phyloP scores from a whole-genome alignment of 2,329 filamentous ascomycete genomes.

The Ophiostoma sp. region DNA sequence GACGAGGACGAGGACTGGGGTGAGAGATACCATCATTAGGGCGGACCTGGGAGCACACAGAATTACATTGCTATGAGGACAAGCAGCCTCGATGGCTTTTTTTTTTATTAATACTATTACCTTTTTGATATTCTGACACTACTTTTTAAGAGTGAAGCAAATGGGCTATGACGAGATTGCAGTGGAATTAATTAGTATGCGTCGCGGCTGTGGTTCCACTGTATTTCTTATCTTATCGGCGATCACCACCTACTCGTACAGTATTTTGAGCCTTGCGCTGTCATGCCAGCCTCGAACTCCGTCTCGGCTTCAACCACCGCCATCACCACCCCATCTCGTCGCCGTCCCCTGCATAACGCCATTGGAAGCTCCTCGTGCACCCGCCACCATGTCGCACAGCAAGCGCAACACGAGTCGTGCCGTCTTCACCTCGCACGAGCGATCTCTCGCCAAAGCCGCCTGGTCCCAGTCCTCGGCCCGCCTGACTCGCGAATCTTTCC shows the following conservation, averaged over 20 bases:
- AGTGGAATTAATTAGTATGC: not conserved
- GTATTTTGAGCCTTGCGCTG: not conserved
- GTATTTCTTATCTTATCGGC: slow-evolving; percentile 3
- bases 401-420: slow-evolving; percentile 89
- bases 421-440: slow-evolving; percentile 91
- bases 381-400: slow-evolving; percentile 33
- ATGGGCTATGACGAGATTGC: not conserved
- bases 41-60: too few species aligned
- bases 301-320: slow-evolving; percentile 20
- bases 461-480: slow-evolving; percentile 83
- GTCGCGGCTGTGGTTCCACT: not conserved
- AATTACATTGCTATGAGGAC: too few species aligned
- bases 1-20: slow-evolving; percentile 6
- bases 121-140: too few species aligned
- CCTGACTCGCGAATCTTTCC: slow-evolving; percentile 82
- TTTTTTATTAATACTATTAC: not conserved
- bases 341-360: too few species aligned
- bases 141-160: not conserved
- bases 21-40: slow-evolving; percentile 9
- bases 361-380: not conserved
- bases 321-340: slow-evolving; percentile 35
- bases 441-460: slow-evolving; percentile 69
- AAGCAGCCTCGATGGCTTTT: not conserved
- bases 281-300: too few species aligned
- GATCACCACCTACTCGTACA: not conserved